Evolutionary conservation across 768 basidiomycete genomes (phyloP).

Genomic region (Guyanaporus albipodus): DNA sequence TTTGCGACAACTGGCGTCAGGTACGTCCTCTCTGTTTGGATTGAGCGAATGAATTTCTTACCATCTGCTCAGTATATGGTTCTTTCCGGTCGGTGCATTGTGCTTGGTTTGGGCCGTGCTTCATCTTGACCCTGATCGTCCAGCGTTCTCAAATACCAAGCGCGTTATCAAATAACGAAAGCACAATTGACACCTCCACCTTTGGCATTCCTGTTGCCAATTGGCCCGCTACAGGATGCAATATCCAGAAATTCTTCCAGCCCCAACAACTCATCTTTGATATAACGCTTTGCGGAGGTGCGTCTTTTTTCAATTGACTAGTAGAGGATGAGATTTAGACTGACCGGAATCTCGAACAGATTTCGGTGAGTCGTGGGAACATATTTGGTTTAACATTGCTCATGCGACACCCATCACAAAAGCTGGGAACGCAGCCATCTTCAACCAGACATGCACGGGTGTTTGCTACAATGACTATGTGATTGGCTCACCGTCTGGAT

Average conservation of each 20-base stretch:
- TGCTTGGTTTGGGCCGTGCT: background rate
- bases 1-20: slow-evolving; percentile 62
- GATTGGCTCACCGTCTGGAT: slow-evolving; percentile 55
- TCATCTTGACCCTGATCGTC: slow-evolving; percentile 1
- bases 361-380: slow-evolving; percentile 25
- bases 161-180: slow-evolving; percentile 44
- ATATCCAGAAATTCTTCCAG: slow-evolving; percentile 49
- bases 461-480: slow-evolving; percentile 70
- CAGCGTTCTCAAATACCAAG: slow-evolving; percentile 42
- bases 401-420: slow-evolving; percentile 24
- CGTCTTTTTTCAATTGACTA: slow-evolving; percentile 24
- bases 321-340: slow-evolving; percentile 14
- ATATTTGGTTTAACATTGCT: slow-evolving; percentile 3
- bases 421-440: slow-evolving; percentile 50
- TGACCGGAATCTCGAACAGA: slow-evolving; percentile 25
- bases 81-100: slow-evolving; percentile 25
- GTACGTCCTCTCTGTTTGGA: slow-evolving; percentile 35
- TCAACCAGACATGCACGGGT: slow-evolving; percentile 61
- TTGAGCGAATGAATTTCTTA: background rate
- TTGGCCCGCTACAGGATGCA: slow-evolving; percentile 58
- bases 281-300: slow-evolving; percentile 66
- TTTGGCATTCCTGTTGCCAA: slow-evolving; percentile 69
- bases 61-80: slow-evolving; percentile 25
- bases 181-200: slow-evolving; percentile 49
- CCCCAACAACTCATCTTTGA: slow-evolving; percentile 68